Percentiles rank a stretch among this genome's conserved stretches.
phyloP scores from a whole-genome alignment of 495 filamentous ascomycete species.

The Neurospora cerealis region DNA sequence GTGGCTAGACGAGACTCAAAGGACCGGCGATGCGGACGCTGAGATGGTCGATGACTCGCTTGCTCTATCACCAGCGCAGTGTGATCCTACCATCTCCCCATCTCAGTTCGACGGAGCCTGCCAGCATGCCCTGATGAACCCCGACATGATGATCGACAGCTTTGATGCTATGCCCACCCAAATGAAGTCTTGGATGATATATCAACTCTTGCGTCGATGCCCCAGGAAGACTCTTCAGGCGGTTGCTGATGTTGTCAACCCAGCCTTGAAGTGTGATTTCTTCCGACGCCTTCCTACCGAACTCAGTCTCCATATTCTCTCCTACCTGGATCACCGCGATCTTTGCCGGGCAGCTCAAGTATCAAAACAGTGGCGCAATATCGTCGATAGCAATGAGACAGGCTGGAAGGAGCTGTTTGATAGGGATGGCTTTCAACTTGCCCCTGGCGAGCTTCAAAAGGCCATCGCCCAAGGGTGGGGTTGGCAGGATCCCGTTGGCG shows the following conservation, averaged over 20 bases:
- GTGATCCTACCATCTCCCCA: slow-evolving; percentile 5
- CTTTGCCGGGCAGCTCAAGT: slow-evolving; percentile 90
- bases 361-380: slow-evolving; percentile 84
- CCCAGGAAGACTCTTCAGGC: slow-evolving; percentile 83
- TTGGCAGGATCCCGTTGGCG: slow-evolving; percentile 82
- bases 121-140: slow-evolving; percentile 49
- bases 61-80: background rate
- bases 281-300: slow-evolving; percentile 73
- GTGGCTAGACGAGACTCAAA: slow-evolving; percentile 21
- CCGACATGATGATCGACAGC: slow-evolving; percentile 72
- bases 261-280: slow-evolving; percentile 93
- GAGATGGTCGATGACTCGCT: slow-evolving; percentile 4
- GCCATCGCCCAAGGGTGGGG: slow-evolving; percentile 95
- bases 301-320: slow-evolving; percentile 76
- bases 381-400: slow-evolving; percentile 85
- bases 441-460: slow-evolving; percentile 72
- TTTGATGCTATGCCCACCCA: slow-evolving; percentile 85
- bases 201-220: slow-evolving; percentile 82
- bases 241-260: slow-evolving; percentile 87
- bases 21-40: slow-evolving; percentile 17
- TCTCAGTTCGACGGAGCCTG: slow-evolving; percentile 7
- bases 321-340: slow-evolving; percentile 76
- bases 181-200: slow-evolving; percentile 91
- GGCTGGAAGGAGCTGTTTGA: slow-evolving; percentile 94
- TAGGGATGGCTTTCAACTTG: slow-evolving; percentile 65